Evolutionary conservation across 2,329 filamentous ascomycete species (phyloP).

Genomic region (Dendrostoma leiphaemia): DNA sequence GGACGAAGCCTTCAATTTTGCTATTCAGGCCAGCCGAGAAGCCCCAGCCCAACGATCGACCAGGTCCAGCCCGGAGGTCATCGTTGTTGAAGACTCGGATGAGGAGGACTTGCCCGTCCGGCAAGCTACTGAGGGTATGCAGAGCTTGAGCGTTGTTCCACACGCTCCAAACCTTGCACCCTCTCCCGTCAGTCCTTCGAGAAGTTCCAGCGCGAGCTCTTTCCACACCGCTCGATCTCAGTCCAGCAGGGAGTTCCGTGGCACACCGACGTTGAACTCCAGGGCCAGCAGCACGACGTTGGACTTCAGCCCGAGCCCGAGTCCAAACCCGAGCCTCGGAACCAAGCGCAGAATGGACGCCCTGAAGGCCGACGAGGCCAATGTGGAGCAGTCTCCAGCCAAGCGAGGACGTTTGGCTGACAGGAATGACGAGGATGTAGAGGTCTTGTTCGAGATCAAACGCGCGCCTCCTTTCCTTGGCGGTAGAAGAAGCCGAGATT

Average conservation of each 20-base stretch:
- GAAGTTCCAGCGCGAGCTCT: background rate
- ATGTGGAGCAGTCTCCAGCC: background rate
- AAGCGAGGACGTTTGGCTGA: background rate
- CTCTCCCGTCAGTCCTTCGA: background rate
- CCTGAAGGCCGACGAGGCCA: background rate
- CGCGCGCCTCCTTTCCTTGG: too few species aligned
- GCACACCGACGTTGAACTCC: background rate
- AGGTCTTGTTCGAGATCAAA: background rate
- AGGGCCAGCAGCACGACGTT: background rate
- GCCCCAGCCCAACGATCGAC: background rate
- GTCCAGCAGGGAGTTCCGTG: background rate
- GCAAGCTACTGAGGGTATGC: background rate
- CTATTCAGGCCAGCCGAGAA: slow-evolving; percentile 26
- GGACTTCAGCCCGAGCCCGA: background rate
- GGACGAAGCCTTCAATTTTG: background rate
- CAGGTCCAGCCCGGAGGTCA: background rate
- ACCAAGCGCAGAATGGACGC: background rate
- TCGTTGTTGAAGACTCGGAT: background rate
- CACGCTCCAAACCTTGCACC: background rate
- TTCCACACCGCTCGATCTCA: background rate
- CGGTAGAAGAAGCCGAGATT: too few species aligned
- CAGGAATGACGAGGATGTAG: background rate
- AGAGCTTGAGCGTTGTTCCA: slow-evolving; percentile 2
- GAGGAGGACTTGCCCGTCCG: background rate
- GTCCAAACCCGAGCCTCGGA: background rate